Evolutionary conservation across 2,329 filamentous ascomycete genomes (phyloP), one percentile per base, ranked within the genome.

Genomic region (Aspergillus brunneoviolaceus): DNA sequence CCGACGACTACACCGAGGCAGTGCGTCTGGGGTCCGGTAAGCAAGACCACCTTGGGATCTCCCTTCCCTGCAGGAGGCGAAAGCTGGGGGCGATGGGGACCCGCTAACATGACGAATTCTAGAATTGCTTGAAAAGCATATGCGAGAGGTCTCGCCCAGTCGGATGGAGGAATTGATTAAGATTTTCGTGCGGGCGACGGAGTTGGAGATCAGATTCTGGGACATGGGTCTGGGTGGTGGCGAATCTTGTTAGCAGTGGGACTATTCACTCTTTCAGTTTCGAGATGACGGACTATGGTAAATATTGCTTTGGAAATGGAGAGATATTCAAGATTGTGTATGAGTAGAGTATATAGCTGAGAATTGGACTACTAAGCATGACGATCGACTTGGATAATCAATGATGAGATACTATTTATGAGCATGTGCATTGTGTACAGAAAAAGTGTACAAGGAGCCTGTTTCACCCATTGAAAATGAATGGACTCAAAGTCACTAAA

Each of bases 151-250:
- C 66, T 93, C 91, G 2, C 87, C 89, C 0, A 81, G 80, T 42
- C 82, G 92, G 49, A 85, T 97, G 60, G 92, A 96, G 67, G 89
- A 96, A 72, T 78, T 98, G 53, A 86, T 94, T 50, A 82, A 85
- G 65, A 91, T 97, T 54, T 97, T 97, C 71, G 86, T 92, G 51
- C 89, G 92, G 67, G 91, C 89, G n/a, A 96, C 92, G 16, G 73
- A 90, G 84, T 86, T 91, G 83, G 89, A 92, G 75, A 87, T 85
- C 63, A 85, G 83, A 1, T 92, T 92, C 71, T 92, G 89, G 89
- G 84, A 89, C 58, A 90, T 91, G 87, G 85, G 84, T 1, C 67
- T 82, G 49, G 72, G 71, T 21, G 72, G 71, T 21, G 68, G 65
- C 51, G 63, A 59, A 58, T 63, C 63, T 51, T 35, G 63, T 42